phyloP scores from a whole-genome alignment of 1,284 basidiomycete species.

The Schizophyllum amplum region DNA sequence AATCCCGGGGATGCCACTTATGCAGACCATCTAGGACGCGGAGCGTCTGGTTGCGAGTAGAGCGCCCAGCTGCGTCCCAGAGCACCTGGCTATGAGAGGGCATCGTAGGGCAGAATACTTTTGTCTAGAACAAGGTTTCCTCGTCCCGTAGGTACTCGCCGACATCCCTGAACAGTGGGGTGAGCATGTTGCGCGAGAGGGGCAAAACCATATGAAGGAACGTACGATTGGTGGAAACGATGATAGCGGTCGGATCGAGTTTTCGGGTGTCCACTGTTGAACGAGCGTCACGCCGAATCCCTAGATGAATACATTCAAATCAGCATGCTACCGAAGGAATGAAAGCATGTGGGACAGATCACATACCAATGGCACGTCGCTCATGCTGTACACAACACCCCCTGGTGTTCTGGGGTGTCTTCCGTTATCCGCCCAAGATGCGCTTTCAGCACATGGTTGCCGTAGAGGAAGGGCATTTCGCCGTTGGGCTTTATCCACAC shows the following conservation, averaged over 20 bases:
- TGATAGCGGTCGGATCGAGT: slow-evolving; percentile 95
- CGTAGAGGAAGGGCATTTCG: slow-evolving; percentile 98
- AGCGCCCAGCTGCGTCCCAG: too few species aligned
- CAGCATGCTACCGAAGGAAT: slow-evolving; percentile 5
- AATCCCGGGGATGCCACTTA: not conserved
- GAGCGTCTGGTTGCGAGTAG: not conserved
- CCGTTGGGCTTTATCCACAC: slow-evolving; percentile 99
- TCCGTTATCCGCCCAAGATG: slow-evolving; percentile 99
- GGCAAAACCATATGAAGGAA: slow-evolving; percentile 1
- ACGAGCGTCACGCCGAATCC: slow-evolving; percentile 98
- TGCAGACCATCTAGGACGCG: too few species aligned
- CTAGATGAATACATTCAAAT: slow-evolving; percentile 32
- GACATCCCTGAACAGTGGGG: slow-evolving; percentile 58
- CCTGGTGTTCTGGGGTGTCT: slow-evolving; percentile 98
- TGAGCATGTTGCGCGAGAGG: slow-evolving; percentile 1
- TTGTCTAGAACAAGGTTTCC: slow-evolving; percentile 24
- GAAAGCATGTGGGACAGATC: slow-evolving; percentile 1
- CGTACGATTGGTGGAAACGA: slow-evolving; percentile 99
- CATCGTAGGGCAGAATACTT: slow-evolving; percentile 10
- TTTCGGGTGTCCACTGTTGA: slow-evolving; percentile 96
- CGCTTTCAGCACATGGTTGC: slow-evolving; percentile 98
- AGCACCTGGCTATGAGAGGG: too few species aligned
- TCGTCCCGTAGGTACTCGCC: slow-evolving; percentile 96
- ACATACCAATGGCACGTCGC: slow-evolving; percentile 80
- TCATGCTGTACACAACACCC: slow-evolving; percentile 95